Percentiles rank a stretch among this genome's conserved stretches.
phyloP scores from a whole-genome alignment of 306 rosid genomes.

The Begonia fuchsioides region DNA sequence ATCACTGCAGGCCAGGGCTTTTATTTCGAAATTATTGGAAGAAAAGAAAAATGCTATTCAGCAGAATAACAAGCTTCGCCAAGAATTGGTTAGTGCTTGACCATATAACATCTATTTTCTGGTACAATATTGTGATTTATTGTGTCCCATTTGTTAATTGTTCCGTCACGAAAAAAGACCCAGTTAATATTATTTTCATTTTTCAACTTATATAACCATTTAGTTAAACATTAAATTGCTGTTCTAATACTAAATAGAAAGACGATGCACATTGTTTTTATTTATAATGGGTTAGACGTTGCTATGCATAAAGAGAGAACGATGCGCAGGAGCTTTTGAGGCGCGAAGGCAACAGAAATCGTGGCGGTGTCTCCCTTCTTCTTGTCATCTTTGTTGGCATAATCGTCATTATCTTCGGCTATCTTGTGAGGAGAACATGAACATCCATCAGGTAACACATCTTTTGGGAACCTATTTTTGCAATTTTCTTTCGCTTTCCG shows the following conservation, averaged over 20 bases:
- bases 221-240: too few relatives aligned
- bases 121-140: too few relatives aligned
- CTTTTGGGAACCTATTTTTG: conserved; percentile 8
- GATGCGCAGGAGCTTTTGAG: conserved; percentile 59
- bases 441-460: conserved; percentile 7
- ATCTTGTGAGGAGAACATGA: conserved; percentile 52
- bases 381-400: conserved; percentile 46
- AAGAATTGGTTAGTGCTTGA: conserved; percentile 59
- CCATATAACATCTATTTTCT: neutral
- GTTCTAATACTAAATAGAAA: too few relatives aligned
- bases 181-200: too few relatives aligned
- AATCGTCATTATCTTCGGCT: conserved; percentile 62
- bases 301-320: neutral
- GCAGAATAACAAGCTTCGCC: conserved; percentile 55
- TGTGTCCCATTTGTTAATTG: too few relatives aligned
- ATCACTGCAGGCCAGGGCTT: conserved; percentile 42
- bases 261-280: too few relatives aligned
- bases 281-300: too few relatives aligned
- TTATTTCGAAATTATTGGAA: conserved; percentile 47
- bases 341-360: conserved; percentile 40
- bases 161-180: too few relatives aligned
- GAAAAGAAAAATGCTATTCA: conserved; percentile 55
- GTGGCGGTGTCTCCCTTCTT: conserved; percentile 46
- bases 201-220: too few relatives aligned
- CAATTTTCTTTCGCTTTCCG: conserved; percentile 18